Evolutionary conservation across 2,329 filamentous ascomycete species (phyloP), one percentile per base, ranked within the genome.

Genomic region (Aspergillus ochraceus): DNA sequence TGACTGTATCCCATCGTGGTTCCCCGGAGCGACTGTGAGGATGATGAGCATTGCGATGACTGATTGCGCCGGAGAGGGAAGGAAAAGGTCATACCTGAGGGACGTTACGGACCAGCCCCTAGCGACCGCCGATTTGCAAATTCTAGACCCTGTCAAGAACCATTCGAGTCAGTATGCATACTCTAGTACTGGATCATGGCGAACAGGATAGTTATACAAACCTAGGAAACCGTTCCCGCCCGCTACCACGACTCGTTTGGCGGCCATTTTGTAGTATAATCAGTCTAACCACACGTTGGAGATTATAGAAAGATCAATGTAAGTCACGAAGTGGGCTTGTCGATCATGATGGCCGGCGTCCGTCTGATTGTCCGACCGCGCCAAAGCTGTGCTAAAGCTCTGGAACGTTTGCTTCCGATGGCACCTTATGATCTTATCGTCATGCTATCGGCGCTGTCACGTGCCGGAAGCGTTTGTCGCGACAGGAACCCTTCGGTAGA

Each of bases 201-300:
- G 32, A 29, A 12, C 29, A 42, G 52, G 26, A 46, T 19, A 14
- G 39, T 54, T 59, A 61, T 57, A 83, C 72, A 30, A 72, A 77
- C 92, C 92, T 26, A 99, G 79, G 74, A 98, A 99, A 36, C 95
- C 94, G 76, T 91, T 97, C 60, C 94, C 94, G 67, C 95, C 95
- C 66, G 91, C 96, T 57, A 99, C 92, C 47, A 98, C 88, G 49
- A 99, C 82, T 77, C 87, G 89, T 79, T 92, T 97, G 59, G 86
- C 81, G 53, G 84, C 83, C 65, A 84, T 81, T 55, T 83, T 71
- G 19, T 47, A 57, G 58, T 60, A 60, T 52, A 58, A 63, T 64
- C 61, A 46, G 29, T 54, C 12, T 29, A 20, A 14, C 10, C 5
- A 24, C 5, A 17, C 46, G 19, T 29, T 46, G 22, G 36, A 42